phyloP scores from a whole-genome alignment of 192 early-diverging fungal species.

The Backusella luteola region DNA sequence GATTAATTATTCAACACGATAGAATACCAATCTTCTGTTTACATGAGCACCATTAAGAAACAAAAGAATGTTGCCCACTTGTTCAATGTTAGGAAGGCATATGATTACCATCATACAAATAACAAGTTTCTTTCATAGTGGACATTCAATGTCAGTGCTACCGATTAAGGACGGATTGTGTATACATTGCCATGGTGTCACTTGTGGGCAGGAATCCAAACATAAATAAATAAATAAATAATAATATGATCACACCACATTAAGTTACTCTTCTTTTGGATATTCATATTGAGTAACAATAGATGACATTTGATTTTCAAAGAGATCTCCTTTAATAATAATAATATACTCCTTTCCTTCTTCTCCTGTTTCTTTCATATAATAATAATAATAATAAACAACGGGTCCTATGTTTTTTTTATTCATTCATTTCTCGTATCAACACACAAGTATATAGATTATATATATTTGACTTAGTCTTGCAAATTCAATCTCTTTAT shows the following conservation, averaged over 20 bases:
- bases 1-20: too few relatives aligned
- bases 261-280: neutral
- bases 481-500: neutral
- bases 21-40: too few relatives aligned
- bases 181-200: too few relatives aligned
- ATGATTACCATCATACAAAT: too few relatives aligned
- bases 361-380: neutral
- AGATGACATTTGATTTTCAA: neutral
- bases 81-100: too few relatives aligned
- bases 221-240: neutral
- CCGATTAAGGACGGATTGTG: too few relatives aligned
- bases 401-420: neutral
- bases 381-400: neutral
- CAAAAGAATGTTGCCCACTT: too few relatives aligned
- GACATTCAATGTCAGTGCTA: too few relatives aligned
- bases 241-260: neutral
- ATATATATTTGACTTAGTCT: neutral
- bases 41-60: too few relatives aligned
- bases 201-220: neutral
- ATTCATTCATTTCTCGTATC: too few relatives aligned
- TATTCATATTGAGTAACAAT: neutral
- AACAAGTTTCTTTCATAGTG: too few relatives aligned
- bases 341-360: too few relatives aligned
- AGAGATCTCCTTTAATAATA: neutral
- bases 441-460: neutral